Evolutionary conservation across 106 monocot species (phyloP).

Genomic region (Dendrobium nobile): DNA sequence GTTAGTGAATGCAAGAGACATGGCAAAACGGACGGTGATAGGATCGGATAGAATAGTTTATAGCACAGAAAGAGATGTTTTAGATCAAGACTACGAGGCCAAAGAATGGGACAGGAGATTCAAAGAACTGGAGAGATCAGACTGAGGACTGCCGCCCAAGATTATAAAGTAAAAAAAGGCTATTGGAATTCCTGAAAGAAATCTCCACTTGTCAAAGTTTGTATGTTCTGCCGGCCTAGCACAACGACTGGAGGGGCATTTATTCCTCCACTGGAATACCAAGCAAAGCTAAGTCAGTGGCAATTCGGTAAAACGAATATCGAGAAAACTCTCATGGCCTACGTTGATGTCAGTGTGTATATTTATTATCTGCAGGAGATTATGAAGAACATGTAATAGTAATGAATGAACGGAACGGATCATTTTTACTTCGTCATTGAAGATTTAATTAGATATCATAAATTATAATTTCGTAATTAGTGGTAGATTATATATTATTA

Average conservation of each 20-base stretch:
- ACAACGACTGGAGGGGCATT: neutral
- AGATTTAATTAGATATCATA: too few species aligned
- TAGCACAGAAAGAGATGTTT: slow-evolving; percentile 66
- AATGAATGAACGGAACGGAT: too few species aligned
- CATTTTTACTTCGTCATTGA: too few species aligned
- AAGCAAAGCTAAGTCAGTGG: neutral
- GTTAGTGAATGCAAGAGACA: slow-evolving; percentile 83
- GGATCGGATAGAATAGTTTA: slow-evolving; percentile 76
- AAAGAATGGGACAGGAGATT: slow-evolving; percentile 81
- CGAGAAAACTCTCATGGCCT: neutral
- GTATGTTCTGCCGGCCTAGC: neutral
- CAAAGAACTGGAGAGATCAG: slow-evolving; percentile 50
- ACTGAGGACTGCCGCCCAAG: slow-evolving; percentile 10
- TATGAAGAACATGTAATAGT: too few species aligned
- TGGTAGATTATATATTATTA: too few species aligned
- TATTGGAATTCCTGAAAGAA: too few species aligned
- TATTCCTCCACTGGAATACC: too few species aligned
- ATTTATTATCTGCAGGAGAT: too few species aligned
- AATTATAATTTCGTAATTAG: too few species aligned
- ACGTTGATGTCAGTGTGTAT: too few species aligned
- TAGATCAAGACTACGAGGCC: slow-evolving; percentile 71
- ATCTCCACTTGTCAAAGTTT: neutral
- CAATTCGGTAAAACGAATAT: neutral
- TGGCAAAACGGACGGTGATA: slow-evolving; percentile 67
- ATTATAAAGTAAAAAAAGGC: too few species aligned